A percentile compares a stretch with the other conserved stretches of the same genome.
phyloP scores from a whole-genome alignment of 768 basidiomycete species.

The Kwoniella sp. region DNA sequence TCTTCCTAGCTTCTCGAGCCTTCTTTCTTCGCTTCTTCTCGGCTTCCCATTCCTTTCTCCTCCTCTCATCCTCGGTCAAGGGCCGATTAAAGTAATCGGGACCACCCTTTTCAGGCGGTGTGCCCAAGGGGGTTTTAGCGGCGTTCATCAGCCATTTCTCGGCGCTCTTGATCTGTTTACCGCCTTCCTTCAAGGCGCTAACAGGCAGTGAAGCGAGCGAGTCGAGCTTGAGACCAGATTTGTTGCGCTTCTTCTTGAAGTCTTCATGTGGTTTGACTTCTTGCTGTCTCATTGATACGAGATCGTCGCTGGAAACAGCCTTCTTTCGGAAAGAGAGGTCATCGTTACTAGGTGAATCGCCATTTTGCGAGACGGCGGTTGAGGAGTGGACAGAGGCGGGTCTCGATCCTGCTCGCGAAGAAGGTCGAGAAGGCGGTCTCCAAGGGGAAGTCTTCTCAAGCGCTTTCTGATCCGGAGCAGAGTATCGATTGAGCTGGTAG shows the following conservation, averaged over 20 bases:
- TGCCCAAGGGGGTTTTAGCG: conserved; percentile 41
- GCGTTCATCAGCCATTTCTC: conserved; percentile 49
- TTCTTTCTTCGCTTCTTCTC: conserved; percentile 60
- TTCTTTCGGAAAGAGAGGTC: conserved; percentile 23
- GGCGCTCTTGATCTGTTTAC: conserved; percentile 39
- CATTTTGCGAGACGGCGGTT: conserved; percentile 36
- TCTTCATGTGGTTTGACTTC: neutral
- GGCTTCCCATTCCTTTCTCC: conserved; percentile 56
- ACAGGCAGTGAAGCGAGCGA: conserved; percentile 35
- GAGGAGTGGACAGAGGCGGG: conserved; percentile 44
- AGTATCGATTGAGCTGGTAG: conserved; percentile 67
- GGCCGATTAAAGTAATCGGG: conserved; percentile 51
- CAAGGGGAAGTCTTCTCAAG: conserved; percentile 22
- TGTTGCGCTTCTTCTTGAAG: conserved; percentile 25
- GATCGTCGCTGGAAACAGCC: conserved; percentile 34
- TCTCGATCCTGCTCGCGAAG: conserved; percentile 22
- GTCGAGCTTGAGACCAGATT: conserved; percentile 28
- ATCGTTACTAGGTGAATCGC: conserved; percentile 26
- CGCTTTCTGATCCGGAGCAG: conserved; percentile 29
- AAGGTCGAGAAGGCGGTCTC: conserved; percentile 34
- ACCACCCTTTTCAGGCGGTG: conserved; percentile 48
- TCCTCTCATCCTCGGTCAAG: conserved; percentile 50
- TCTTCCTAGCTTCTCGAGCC: conserved; percentile 63
- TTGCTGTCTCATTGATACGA: conserved; percentile 23
- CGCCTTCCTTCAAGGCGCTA: conserved; percentile 22